phyloP scores from a whole-genome alignment of 2,329 filamentous ascomycete species.

The Shiraia bambusicola region DNA sequence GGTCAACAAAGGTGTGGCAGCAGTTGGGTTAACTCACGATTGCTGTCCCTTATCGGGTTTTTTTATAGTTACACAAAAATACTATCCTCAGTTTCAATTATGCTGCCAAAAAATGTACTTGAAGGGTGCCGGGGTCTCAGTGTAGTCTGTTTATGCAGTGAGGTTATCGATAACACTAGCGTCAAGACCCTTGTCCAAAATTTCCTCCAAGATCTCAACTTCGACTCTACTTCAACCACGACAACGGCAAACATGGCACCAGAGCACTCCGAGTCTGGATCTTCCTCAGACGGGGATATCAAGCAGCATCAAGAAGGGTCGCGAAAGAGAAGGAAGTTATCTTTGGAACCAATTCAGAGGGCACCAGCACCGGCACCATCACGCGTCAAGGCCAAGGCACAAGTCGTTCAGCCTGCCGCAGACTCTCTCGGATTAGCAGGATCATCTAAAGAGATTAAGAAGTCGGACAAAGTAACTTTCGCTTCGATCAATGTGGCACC shows the following conservation, averaged over 20 bases:
- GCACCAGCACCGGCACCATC: constrained; percentile 31
- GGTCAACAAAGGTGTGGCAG: constrained; percentile 57
- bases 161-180: constrained; percentile 41
- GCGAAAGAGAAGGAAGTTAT: constrained; percentile 42
- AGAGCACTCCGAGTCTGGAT: constrained; percentile 19
- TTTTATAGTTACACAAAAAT: too few relatives aligned
- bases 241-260: constrained; percentile 14
- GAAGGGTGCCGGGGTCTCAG: too few relatives aligned
- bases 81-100: too few relatives aligned
- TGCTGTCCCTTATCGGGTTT: too few relatives aligned
- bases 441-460: constrained; percentile 1
- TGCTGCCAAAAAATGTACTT: too few relatives aligned
- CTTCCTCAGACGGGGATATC: constrained; percentile 29
- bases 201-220: constrained; percentile 16
- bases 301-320: constrained; percentile 33
- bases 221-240: constrained; percentile 1
- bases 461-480: constrained; percentile 61
- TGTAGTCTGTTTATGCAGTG: constrained; percentile 59
- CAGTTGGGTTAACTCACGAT: constrained; percentile 58
- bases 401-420: constrained; percentile 3
- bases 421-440: constrained; percentile 7
- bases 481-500: constrained; percentile 71
- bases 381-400: constrained; percentile 38
- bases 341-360: constrained; percentile 17
- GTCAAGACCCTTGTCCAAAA: constrained; percentile 27